These are phyloP conservation scores for Dactylellina parvicollis DNA, from an alignment of 2,329 filamentous ascomycete genomes.

Conservation along the genomic window DNA sequence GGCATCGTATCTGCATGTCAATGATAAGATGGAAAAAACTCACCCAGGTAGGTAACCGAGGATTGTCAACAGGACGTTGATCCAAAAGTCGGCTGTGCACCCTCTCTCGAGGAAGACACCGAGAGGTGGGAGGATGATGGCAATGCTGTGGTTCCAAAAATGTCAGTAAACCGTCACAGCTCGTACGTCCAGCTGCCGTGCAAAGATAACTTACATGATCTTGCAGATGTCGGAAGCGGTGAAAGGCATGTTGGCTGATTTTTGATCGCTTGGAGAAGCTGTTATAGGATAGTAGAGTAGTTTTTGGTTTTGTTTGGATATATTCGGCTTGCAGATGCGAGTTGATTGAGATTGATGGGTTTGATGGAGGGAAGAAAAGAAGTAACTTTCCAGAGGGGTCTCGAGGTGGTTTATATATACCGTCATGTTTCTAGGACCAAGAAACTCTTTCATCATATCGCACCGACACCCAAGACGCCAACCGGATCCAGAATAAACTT, in stretches of 20 bases:
- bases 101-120: slow-evolving; percentile 95
- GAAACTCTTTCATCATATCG: slow-evolving; percentile 42
- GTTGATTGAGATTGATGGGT: slow-evolving; percentile 40
- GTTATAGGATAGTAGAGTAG: slow-evolving; percentile 21
- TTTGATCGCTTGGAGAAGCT: slow-evolving; percentile 20
- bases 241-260: slow-evolving; percentile 66
- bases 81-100: slow-evolving; percentile 84
- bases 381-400: slow-evolving; percentile 6
- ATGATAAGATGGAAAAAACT: slow-evolving; percentile 2
- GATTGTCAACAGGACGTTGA: slow-evolving; percentile 90
- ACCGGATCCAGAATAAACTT: slow-evolving; percentile 41
- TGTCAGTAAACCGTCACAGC: neutral
- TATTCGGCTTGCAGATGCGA: slow-evolving; percentile 20
- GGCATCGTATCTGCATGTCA: neutral
- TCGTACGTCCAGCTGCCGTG: neutral
- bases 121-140: slow-evolving; percentile 86
- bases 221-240: slow-evolving; percentile 78
- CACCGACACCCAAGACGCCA: slow-evolving; percentile 36
- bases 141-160: slow-evolving; percentile 69
- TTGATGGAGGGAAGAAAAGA: slow-evolving; percentile 13
- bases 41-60: slow-evolving; percentile 67
- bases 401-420: slow-evolving; percentile 47
- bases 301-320: slow-evolving; percentile 24
- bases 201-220: slow-evolving; percentile 64
- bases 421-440: neutral